Percentiles rank a stretch among this genome's conserved stretches.
These are phyloP conservation scores for Paratinospora sagittata DNA, from an alignment of 164 flowering plant genomes.

Conservation along the genomic window DNA sequence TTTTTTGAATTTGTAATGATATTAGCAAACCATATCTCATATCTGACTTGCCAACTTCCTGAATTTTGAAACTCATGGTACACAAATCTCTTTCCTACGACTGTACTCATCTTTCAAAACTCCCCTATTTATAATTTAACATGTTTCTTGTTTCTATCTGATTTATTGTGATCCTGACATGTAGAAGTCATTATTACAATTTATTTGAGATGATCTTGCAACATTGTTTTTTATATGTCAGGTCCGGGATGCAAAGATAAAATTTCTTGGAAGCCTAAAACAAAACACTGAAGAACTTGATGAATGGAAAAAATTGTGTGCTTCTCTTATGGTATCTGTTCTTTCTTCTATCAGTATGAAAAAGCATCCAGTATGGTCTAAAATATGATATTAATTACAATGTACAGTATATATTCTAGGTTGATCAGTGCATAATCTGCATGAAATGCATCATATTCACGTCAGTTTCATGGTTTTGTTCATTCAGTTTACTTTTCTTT, in stretches of 20 bases:
- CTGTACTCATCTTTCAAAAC: too few species aligned
- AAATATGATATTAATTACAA: not conserved
- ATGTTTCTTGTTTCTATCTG: too few species aligned
- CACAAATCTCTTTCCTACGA: too few species aligned
- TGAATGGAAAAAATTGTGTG: constrained; percentile 66
- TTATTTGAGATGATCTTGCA: not conserved
- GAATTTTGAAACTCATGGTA: not conserved
- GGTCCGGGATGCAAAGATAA: constrained; percentile 84
- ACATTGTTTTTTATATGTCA: constrained; percentile 19
- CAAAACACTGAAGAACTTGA: constrained; percentile 56
- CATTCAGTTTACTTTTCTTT: not conserved
- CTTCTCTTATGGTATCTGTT: constrained; percentile 58
- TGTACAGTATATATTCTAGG: not conserved
- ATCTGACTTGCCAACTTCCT: not conserved
- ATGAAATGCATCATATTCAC: not conserved
- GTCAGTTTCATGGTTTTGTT: not conserved
- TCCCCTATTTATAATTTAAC: too few species aligned
- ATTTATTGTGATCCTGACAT: not conserved
- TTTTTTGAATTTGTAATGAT: too few species aligned
- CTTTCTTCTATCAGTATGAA: not conserved
- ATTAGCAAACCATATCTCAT: not conserved
- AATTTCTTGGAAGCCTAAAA: constrained; percentile 58
- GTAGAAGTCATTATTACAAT: not conserved
- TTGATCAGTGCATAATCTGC: not conserved
- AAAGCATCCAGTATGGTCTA: not conserved